These are phyloP conservation scores for Kitagawia praeruptora DNA, from an alignment of 129 eudicot genomes.

Conservation along the genomic window DNA sequence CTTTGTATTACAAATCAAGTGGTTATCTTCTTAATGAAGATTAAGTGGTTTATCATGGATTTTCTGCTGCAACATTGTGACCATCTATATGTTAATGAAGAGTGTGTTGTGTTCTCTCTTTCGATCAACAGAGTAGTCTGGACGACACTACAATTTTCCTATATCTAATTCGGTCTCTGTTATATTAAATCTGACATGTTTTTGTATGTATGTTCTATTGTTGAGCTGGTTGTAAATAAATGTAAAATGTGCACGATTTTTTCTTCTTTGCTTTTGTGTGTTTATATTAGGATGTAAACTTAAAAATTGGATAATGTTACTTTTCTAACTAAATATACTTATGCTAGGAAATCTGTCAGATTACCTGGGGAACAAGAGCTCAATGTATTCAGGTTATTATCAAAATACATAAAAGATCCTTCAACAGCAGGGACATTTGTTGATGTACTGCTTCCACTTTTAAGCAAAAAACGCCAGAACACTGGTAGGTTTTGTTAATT, in stretches of 20 bases:
- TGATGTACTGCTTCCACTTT: slow-evolving; percentile 72
- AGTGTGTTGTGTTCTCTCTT: not conserved
- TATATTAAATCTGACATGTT: not conserved
- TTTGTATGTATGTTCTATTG: not conserved
- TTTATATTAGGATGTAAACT: not conserved
- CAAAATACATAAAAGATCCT: slow-evolving; percentile 57
- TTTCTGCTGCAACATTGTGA: not conserved
- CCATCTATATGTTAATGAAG: not conserved
- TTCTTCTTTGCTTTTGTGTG: not conserved
- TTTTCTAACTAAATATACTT: slow-evolving; percentile 9
- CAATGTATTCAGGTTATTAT: slow-evolving; percentile 49
- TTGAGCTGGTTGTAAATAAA: not conserved
- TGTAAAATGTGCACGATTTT: not conserved
- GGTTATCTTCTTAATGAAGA: not conserved
- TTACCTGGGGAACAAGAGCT: slow-evolving; percentile 47
- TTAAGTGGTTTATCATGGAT: not conserved
- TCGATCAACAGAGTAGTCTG: not conserved
- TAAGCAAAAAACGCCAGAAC: slow-evolving; percentile 35
- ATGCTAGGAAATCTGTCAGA: slow-evolving; percentile 44
- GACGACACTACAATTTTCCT: not conserved
- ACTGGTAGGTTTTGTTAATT: slow-evolving; percentile 30
- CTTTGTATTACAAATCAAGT: not conserved
- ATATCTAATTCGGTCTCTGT: not conserved
- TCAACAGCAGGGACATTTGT: slow-evolving; percentile 45
- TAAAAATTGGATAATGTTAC: not conserved